phyloP scores from a whole-genome alignment of 2,329 filamentous ascomycete genomes.

The Cryphonectria carpinicola region DNA sequence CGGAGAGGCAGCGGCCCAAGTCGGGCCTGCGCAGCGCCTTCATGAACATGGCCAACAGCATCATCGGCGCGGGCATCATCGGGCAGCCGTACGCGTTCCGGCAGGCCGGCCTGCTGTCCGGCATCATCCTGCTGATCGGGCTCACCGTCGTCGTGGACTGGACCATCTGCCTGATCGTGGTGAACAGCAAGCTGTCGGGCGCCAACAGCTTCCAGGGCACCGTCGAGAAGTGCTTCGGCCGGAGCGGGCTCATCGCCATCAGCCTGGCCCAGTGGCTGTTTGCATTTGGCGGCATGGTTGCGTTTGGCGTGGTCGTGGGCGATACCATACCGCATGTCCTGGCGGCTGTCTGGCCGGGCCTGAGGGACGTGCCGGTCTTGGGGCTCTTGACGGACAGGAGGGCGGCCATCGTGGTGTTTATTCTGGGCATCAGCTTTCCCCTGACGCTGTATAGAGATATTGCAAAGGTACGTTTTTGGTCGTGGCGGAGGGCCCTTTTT shows the following conservation, averaged over 20 bases:
- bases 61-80: constrained; percentile 79
- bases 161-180: constrained; percentile 95
- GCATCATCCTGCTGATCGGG: constrained; percentile 74
- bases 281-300: constrained; percentile 98
- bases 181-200: constrained; percentile 96
- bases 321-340: constrained; percentile 95
- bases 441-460: constrained; percentile 95
- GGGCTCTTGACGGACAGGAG: constrained; percentile 81
- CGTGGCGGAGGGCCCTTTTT: background rate
- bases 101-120: constrained; percentile 85
- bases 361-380: constrained; percentile 74
- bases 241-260: constrained; percentile 85
- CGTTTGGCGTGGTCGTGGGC: constrained; percentile 95
- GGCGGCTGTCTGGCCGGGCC: constrained; percentile 76
- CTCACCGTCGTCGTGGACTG: constrained; percentile 90
- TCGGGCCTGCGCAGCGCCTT: constrained; percentile 87
- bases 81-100: constrained; percentile 94
- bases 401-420: constrained; percentile 86
- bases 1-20: constrained; percentile 70
- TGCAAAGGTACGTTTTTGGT: constrained; percentile 70
- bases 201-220: constrained; percentile 94
- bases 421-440: constrained; percentile 85
- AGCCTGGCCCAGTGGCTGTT: constrained; percentile 93
- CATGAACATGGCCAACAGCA: constrained; percentile 99
- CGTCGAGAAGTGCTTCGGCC: constrained; percentile 93